Evolutionary conservation across 768 basidiomycete species (phyloP), one percentile per base, ranked within the genome.

Genomic region (Rubroboletus satanas): DNA sequence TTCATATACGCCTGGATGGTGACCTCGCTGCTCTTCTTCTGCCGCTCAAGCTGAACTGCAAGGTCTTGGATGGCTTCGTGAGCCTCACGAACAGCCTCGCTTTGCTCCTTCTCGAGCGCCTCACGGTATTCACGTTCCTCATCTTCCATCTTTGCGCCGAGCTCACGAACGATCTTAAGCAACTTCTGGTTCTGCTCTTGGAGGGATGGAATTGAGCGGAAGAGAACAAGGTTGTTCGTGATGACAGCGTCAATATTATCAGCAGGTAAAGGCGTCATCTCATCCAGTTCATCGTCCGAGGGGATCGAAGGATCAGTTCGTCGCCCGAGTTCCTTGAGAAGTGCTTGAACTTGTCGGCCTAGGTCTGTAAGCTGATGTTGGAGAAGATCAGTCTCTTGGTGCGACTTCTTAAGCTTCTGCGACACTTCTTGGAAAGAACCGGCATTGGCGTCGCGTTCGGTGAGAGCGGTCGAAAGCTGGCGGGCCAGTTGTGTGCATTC

Each of bases 131-230:
- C 89, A 59, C 77, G 79, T 71, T 96, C 93, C 62, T 90, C 88
- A 6, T 76, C 76, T 72, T 98, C 97, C 79, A 98, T 82, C 75
- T 89, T 87, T 36, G 78, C 73, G 6, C 89, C 93, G 37, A 98
- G 77, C 52, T 90, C 88, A 17, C 95, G 79, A 12, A 88, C 85
- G 60, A 96, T 84, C 69, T 82, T 85, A 45, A 98, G 76, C 23
- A 98, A 74, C 62, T 88, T 89, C 75, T 91, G 88, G 68, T 98
- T 98, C 73, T 96, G 94, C 39, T 85, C 81, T 65, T 98, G 94
- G n/a, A 99, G 74, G 12, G 80, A 77, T 14, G 82, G 79, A 49
- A 98, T 81, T 0, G 85, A 88, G 42, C 79, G 79, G 83, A 93
- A 98, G 33, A 90, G 79, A 26, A 98, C 89, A 18, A 98, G 82